A percentile compares a stretch with the other conserved stretches of the same genome.
These are phyloP conservation scores for Annona cherimola DNA, from an alignment of 164 flowering plant genomes.

Conservation along the genomic window DNA sequence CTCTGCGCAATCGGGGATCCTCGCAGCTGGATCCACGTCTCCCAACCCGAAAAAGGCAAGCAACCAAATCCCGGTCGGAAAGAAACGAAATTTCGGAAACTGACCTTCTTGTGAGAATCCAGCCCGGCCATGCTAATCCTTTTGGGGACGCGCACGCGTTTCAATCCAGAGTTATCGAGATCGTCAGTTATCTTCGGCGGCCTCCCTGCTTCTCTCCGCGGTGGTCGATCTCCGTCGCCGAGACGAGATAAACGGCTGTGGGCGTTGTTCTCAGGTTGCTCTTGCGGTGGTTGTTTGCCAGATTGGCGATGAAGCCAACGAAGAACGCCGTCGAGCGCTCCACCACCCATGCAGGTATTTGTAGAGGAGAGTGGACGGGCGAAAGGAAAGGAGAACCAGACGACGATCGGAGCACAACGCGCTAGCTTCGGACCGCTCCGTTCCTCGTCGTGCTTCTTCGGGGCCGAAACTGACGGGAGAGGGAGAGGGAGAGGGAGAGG, in stretches of 20 bases:
- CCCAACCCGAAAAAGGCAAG: background rate
- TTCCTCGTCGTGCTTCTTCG: background rate
- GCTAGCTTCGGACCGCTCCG: background rate
- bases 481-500: background rate
- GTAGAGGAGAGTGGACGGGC: background rate
- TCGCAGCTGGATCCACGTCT: background rate
- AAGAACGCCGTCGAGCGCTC: background rate
- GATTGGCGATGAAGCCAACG: background rate
- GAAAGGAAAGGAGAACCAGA: background rate
- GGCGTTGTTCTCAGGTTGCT: background rate
- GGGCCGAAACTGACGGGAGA: background rate
- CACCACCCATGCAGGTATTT: background rate
- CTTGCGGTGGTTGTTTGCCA: background rate
- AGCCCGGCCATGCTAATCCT: background rate
- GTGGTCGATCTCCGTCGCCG: background rate
- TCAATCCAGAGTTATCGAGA: background rate
- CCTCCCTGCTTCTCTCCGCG: background rate
- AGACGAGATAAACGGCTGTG: background rate
- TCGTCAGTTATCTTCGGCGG: background rate
- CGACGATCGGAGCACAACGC: background rate
- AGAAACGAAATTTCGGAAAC: background rate
- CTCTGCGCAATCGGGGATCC: background rate
- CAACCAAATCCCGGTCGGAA: background rate
- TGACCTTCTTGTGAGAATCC: background rate
- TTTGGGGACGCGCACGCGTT: background rate